These are phyloP conservation scores for Fraxinus angustifolia DNA, from an alignment of 305 asterid genomes.

Conservation along the genomic window DNA sequence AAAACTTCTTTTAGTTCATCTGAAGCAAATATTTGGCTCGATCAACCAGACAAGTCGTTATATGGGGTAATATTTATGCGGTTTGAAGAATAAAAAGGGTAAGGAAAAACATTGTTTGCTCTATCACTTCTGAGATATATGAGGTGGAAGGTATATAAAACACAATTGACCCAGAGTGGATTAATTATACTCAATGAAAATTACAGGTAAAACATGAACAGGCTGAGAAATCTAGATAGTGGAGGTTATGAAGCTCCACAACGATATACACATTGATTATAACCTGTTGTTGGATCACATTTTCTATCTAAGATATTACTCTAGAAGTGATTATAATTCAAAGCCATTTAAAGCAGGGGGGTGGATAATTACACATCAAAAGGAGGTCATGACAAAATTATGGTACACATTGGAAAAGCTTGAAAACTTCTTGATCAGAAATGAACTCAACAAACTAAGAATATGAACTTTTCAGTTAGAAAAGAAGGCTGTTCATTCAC, in stretches of 20 bases:
- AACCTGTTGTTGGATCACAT: neutral
- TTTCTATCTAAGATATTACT: neutral
- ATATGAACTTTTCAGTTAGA: neutral
- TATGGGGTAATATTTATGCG: neutral
- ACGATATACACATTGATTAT: neutral
- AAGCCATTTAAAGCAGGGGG: neutral
- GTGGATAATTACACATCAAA: neutral
- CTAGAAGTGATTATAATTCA: neutral
- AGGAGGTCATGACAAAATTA: neutral
- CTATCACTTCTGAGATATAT: neutral
- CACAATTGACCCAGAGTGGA: neutral
- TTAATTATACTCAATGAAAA: neutral
- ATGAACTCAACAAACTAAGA: neutral
- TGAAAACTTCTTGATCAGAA: neutral
- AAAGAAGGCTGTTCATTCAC: neutral
- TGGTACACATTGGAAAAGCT: conserved; percentile 1
- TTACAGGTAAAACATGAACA: neutral
- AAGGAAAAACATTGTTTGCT: neutral
- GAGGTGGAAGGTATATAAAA: neutral
- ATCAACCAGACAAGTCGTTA: neutral
- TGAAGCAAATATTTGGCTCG: neutral
- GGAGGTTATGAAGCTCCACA: neutral
- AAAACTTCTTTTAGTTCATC: neutral
- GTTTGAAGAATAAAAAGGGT: neutral
- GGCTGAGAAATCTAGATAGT: neutral